phyloP scores from a whole-genome alignment of 164 flowering plant genomes.

The Tetrastigma voinierianum region DNA sequence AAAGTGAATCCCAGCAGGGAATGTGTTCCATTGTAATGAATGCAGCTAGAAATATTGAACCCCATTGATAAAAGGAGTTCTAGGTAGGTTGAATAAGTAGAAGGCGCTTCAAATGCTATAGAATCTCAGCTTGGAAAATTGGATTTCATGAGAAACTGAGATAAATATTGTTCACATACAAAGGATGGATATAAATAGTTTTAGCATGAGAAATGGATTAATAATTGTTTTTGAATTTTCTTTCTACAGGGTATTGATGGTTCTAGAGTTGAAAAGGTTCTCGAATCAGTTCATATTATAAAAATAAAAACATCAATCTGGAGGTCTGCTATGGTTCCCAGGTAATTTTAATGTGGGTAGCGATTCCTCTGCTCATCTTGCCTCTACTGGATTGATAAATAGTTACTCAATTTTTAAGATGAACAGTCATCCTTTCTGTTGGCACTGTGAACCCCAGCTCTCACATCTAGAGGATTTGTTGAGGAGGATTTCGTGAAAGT shows the following conservation, averaged over 20 bases:
- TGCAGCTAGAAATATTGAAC: too few species aligned
- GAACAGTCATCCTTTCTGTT: conserved; percentile 3
- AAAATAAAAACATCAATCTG: conserved; percentile 97
- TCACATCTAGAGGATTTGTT: conserved; percentile 91
- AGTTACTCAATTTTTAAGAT: neutral
- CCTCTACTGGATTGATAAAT: neutral
- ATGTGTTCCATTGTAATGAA: too few species aligned
- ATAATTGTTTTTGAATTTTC: neutral
- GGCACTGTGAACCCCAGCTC: conserved; percentile 88
- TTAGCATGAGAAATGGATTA: too few species aligned
- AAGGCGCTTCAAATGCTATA: too few species aligned
- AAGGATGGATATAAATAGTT: neutral
- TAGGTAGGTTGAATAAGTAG: too few species aligned
- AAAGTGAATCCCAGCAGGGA: too few species aligned
- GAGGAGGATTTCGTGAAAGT: conserved; percentile 96
- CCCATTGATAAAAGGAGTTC: too few species aligned
- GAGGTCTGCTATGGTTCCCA: conserved; percentile 97
- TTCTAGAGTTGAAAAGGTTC: conserved; percentile 93
- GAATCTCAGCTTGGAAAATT: too few species aligned
- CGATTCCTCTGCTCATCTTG: neutral
- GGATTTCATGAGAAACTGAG: too few species aligned
- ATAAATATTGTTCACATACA: neutral
- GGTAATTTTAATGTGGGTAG: conserved; percentile 99
- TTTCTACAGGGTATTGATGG: conserved; percentile 90
- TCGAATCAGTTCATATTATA: conserved; percentile 96